Conservation (phyloP, 495 filamentous ascomycete species). For the Penicillium waksmanii region DNA sequence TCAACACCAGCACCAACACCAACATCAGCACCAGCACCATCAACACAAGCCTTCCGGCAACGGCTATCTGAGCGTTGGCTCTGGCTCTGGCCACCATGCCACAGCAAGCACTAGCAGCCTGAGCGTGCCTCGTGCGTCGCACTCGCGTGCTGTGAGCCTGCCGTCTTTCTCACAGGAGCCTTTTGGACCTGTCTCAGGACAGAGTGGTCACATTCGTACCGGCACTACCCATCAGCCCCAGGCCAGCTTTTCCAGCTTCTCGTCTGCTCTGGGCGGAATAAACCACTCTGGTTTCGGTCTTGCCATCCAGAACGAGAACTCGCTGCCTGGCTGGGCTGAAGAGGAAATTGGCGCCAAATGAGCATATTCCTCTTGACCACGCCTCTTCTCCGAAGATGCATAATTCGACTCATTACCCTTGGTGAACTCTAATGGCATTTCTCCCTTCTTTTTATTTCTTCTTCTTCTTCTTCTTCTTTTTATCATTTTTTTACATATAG, state of each 20-base stretch:
- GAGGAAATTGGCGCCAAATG: conserved; percentile 63
- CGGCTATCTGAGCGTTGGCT: conserved; percentile 64
- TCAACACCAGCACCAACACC: conserved; percentile 51
- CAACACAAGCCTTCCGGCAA: conserved; percentile 61
- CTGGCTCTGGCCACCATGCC: conserved; percentile 59
- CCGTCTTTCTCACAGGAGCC: conserved; percentile 71
- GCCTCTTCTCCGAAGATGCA: conserved; percentile 17
- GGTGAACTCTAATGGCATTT: conserved; percentile 26
- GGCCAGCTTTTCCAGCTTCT: conserved; percentile 60
- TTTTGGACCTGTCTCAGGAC: conserved; percentile 50
- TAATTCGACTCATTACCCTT: conserved; percentile 36
- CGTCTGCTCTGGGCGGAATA: conserved; percentile 58
- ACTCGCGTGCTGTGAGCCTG: conserved; percentile 83
- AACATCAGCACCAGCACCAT: not conserved
- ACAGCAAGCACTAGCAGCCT: conserved; percentile 70
- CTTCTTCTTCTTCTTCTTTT: conserved; percentile 19
- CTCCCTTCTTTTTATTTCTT: conserved; percentile 20
- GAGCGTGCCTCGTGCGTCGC: conserved; percentile 65
- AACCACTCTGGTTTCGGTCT: conserved; percentile 63
- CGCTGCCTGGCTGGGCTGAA: conserved; percentile 69
- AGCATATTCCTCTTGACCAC: conserved; percentile 12
- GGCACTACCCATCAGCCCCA: conserved; percentile 56
- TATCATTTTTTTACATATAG: conserved; percentile 20
- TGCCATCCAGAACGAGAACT: conserved; percentile 65
- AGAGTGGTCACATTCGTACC: conserved; percentile 47